phyloP scores from a whole-genome alignment of 2,329 filamentous ascomycete genomes.

The Colletotrichum incanum region DNA sequence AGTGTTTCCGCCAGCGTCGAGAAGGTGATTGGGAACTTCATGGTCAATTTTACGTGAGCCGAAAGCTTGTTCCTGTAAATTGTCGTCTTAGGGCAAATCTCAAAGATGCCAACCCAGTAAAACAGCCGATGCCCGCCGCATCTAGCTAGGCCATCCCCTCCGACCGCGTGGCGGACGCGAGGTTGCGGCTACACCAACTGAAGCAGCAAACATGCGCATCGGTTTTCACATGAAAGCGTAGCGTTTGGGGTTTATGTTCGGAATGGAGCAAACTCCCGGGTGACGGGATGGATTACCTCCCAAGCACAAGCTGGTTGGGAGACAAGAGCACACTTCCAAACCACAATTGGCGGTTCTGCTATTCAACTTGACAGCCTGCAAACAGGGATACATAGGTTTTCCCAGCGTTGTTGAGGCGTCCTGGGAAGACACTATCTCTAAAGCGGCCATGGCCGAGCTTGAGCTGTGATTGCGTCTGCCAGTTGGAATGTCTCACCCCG shows the following conservation, averaged over 20 bases:
- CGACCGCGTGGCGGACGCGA: background rate
- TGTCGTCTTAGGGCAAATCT: background rate
- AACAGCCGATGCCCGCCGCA: constrained; percentile 9
- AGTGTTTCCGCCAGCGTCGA: background rate
- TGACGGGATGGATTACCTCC: background rate
- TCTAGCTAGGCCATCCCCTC: background rate
- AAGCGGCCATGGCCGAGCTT: constrained; percentile 1
- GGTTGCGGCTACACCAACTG: too few species aligned
- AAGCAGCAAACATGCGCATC: background rate
- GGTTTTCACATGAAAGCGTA: background rate
- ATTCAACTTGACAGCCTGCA: background rate
- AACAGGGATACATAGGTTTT: background rate
- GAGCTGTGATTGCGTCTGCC: background rate
- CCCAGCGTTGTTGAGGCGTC: too few species aligned
- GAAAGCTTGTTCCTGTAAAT: constrained; percentile 14
- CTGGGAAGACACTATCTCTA: background rate
- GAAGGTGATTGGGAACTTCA: background rate
- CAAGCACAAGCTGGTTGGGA: background rate
- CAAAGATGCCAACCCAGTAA: constrained; percentile 4
- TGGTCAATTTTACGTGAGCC: background rate
- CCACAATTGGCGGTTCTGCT: background rate
- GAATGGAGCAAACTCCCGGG: background rate
- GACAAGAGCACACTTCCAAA: background rate
- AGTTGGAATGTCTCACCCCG: background rate
- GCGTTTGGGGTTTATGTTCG: background rate